Conservation (phyloP, 257 asterid genomes). For the Avicennia marina region DNA sequence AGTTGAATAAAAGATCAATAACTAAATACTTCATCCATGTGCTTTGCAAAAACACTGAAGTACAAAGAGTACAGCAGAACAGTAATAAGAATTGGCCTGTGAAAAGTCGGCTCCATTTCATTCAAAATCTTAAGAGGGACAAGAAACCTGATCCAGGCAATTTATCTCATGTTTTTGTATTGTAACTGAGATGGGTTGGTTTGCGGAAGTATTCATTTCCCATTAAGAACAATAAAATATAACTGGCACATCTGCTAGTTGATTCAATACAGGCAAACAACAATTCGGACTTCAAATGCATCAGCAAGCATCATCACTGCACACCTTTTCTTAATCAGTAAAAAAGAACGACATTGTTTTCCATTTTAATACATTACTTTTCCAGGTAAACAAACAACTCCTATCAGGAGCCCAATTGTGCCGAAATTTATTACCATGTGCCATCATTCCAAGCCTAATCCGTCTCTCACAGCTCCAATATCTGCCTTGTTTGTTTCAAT, state of each 20-base stretch:
- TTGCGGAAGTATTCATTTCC: not conserved
- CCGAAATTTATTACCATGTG: not conserved
- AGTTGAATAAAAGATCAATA: not conserved
- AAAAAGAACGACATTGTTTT: not conserved
- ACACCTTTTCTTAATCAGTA: not conserved
- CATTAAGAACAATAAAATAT: not conserved
- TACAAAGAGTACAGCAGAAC: not conserved
- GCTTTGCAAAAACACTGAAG: not conserved
- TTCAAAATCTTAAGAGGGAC: not conserved
- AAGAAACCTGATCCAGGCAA: not conserved
- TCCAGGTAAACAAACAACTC: not conserved
- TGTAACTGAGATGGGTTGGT: not conserved
- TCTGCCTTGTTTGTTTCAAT: not conserved
- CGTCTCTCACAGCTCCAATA: not conserved
- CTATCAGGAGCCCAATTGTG: not conserved
- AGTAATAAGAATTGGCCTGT: not conserved
- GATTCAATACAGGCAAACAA: not conserved
- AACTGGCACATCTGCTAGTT: not conserved
- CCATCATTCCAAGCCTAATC: not conserved
- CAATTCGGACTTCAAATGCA: too few species aligned
- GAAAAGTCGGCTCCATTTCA: not conserved
- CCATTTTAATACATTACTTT: not conserved
- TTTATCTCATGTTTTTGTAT: not conserved
- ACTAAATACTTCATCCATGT: not conserved
- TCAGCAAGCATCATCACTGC: too few species aligned